Conservation (phyloP, 2,329 filamentous ascomycete genomes). For the Hymenoscyphus fructigenus region DNA sequence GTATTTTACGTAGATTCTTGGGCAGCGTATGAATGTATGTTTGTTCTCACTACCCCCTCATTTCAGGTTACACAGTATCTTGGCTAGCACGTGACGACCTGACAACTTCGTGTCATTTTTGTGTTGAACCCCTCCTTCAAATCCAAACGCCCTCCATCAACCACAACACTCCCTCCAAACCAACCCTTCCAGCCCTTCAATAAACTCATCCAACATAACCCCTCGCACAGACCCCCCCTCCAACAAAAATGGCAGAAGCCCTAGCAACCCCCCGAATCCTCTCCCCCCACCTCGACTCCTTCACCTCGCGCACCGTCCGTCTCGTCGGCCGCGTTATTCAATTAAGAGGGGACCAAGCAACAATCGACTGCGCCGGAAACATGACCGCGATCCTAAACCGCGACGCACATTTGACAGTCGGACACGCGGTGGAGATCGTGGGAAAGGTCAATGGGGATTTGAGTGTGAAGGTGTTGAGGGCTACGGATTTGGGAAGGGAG, state of each 20-base stretch:
- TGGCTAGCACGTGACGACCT: too few species aligned
- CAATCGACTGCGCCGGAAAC: constrained; percentile 76
- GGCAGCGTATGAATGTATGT: too few species aligned
- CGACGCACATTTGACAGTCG: constrained; percentile 66
- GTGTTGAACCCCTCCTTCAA: background rate
- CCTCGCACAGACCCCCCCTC: background rate
- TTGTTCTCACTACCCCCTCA: too few species aligned
- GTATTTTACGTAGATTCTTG: too few species aligned
- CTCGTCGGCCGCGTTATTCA: constrained; percentile 83
- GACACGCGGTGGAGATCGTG: constrained; percentile 73
- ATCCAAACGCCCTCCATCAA: background rate
- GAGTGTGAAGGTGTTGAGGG: constrained; percentile 67
- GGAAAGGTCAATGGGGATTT: constrained; percentile 77
- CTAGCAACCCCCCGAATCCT: constrained; percentile 78
- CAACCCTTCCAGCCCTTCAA: too few species aligned
- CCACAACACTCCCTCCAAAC: background rate
- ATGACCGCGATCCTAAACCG: constrained; percentile 73
- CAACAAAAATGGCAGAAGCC: constrained; percentile 62
- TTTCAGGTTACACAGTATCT: too few species aligned
- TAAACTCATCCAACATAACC: background rate
- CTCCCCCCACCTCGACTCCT: constrained; percentile 74
- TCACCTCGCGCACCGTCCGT: constrained; percentile 73
- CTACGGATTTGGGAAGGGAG: constrained; percentile 65
- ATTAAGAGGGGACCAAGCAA: constrained; percentile 76
- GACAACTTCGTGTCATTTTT: too few species aligned